phyloP scores from a whole-genome alignment of 257 asterid species.

The Scutellaria baicalensis region DNA sequence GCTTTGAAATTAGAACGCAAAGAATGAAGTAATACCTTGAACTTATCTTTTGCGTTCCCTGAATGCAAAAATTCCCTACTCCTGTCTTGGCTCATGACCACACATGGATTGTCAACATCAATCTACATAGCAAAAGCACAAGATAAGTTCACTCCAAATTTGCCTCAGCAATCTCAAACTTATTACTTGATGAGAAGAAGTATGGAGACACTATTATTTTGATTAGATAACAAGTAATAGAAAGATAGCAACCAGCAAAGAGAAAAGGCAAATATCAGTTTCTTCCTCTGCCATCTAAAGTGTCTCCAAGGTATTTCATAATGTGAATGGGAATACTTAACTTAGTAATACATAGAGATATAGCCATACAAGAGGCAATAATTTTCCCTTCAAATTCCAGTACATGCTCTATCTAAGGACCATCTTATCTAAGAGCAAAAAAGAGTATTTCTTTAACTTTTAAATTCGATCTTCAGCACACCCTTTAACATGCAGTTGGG shows the following conservation, averaged over 20 bases:
- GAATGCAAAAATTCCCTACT: conserved; percentile 96
- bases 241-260: not conserved
- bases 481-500: too few species aligned
- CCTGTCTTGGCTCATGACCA: conserved; percentile 93
- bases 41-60: conserved; percentile 81
- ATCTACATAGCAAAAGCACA: conserved; percentile 47
- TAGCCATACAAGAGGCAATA: not conserved
- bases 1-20: conserved; percentile 4
- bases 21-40: conserved; percentile 48
- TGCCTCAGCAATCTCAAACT: conserved; percentile 5
- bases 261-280: not conserved
- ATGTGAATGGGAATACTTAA: not conserved
- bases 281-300: not conserved
- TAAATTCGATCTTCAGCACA: too few species aligned
- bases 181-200: not conserved
- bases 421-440: not conserved
- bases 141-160: not conserved
- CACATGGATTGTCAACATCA: conserved; percentile 98
- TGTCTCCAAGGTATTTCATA: not conserved
- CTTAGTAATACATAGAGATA: not conserved
- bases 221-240: not conserved
- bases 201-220: not conserved
- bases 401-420: not conserved
- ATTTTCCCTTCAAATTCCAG: not conserved
- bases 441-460: not conserved